Percentiles rank a stretch among this genome's conserved stretches.
These are phyloP conservation scores for Eimeria falciformis DNA, from an alignment of 169 alveolate species.

Conservation along the genomic window DNA sequence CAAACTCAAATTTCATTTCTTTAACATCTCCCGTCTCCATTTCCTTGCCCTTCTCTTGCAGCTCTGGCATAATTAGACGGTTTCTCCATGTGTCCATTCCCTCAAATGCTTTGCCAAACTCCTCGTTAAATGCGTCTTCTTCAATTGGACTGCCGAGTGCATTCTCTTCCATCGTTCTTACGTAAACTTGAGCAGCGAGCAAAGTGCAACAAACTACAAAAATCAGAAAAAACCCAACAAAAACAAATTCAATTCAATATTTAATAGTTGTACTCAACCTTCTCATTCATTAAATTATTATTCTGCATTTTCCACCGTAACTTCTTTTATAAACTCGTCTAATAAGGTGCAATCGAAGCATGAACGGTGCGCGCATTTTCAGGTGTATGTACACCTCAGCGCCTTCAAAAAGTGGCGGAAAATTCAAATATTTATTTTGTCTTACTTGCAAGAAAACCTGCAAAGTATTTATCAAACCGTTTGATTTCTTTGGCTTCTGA, in stretches of 20 bases:
- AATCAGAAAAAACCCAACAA: not conserved
- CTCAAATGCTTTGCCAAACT: not conserved
- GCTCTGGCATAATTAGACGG: not conserved
- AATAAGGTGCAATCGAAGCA: no score
- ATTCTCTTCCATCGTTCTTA: not conserved
- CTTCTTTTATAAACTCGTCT: no score
- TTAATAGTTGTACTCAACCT: not conserved
- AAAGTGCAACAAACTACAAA: not conserved
- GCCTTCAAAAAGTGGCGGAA: no score
- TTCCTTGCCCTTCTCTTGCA: not conserved
- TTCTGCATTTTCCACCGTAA: not conserved
- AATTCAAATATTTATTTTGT: not conserved
- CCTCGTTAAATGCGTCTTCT: not conserved
- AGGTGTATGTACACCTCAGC: no score
- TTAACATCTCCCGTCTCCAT: not conserved
- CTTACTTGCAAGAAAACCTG: not conserved
- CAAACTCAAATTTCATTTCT: not conserved
- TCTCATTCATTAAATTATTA: not conserved
- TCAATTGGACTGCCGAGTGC: not conserved
- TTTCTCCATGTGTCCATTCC: not conserved
- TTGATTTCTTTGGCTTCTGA: not conserved
- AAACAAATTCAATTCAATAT: not conserved
- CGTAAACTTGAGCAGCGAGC: not conserved
- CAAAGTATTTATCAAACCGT: slow-evolving; percentile 5
- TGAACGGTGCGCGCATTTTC: no score